phyloP scores from a whole-genome alignment of 2,329 filamentous ascomycete genomes.

The Diaporthe amygdali region DNA sequence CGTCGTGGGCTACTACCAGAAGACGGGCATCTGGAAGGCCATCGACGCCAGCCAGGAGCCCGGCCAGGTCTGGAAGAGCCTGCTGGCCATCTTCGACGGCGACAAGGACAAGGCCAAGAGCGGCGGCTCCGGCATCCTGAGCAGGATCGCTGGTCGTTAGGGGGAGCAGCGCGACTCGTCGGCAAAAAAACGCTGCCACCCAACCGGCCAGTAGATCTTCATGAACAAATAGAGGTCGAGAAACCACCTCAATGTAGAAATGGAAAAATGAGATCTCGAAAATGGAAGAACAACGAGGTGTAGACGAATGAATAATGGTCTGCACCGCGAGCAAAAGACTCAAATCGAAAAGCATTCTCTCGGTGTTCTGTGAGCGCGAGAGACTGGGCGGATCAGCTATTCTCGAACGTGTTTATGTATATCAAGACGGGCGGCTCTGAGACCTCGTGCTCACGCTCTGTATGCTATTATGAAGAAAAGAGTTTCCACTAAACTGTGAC shows the following conservation, averaged over 20 bases:
- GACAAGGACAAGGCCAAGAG: conserved; percentile 54
- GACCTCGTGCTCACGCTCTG: neutral
- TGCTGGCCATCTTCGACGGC: conserved; percentile 82
- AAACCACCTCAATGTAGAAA: conserved; percentile 7
- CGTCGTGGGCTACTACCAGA: conserved; percentile 95
- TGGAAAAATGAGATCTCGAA: neutral
- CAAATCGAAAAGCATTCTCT: neutral
- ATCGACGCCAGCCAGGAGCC: conserved; percentile 97
- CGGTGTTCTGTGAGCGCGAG: neutral
- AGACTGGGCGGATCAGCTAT: neutral
- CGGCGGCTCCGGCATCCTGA: conserved; percentile 46
- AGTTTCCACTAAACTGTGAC: neutral
- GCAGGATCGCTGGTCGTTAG: conserved; percentile 40
- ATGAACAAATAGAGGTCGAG: neutral
- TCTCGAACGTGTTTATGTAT: conserved; percentile 14
- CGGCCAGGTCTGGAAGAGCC: conserved; percentile 91
- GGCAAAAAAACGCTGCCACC: neutral
- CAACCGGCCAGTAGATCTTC: neutral
- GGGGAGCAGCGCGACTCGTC: neutral
- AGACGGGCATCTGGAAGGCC: conserved; percentile 94
- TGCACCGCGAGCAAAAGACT: neutral
- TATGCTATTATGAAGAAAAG: conserved; percentile 7
- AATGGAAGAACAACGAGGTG: neutral
- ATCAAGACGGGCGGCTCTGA: conserved; percentile 8
- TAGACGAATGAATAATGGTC: neutral